Conservation (phyloP, 495 filamentous ascomycete genomes). For the Xylaria grammica region DNA sequence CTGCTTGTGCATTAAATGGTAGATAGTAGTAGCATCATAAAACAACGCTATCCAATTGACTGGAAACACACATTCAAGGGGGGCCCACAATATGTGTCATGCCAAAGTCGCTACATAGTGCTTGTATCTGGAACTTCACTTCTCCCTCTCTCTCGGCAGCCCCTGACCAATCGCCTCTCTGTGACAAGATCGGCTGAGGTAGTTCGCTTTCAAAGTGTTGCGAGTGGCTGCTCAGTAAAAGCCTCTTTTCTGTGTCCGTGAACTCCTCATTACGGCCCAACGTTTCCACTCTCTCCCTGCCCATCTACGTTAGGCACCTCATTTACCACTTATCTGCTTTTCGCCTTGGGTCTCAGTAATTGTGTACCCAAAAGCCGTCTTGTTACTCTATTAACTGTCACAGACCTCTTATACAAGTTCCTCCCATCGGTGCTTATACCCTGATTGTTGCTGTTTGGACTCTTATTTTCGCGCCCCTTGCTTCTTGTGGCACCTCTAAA, state of each 20-base stretch:
- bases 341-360: background rate
- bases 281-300: background rate
- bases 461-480: no score
- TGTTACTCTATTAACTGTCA: no score
- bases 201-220: background rate
- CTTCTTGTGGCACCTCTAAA: no score
- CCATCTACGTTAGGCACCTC: slow-evolving; percentile 5
- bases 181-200: background rate
- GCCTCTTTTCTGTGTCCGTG: background rate
- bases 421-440: no score
- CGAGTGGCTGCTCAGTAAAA: background rate
- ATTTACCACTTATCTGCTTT: background rate
- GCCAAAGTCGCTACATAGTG: no score
- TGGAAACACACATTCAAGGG: background rate
- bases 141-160: no score
- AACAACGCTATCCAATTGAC: background rate
- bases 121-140: no score
- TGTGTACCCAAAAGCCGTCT: background rate
- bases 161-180: background rate
- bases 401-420: no score
- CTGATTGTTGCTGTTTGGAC: no score
- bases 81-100: slow-evolving; percentile 7
- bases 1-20: no score
- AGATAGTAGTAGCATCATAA: no score
- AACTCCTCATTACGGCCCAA: slow-evolving; percentile 8